These are phyloP conservation scores for Lipomyces spencermartinsiae DNA, from an alignment of 805 yeast species.

Conservation along the genomic window DNA sequence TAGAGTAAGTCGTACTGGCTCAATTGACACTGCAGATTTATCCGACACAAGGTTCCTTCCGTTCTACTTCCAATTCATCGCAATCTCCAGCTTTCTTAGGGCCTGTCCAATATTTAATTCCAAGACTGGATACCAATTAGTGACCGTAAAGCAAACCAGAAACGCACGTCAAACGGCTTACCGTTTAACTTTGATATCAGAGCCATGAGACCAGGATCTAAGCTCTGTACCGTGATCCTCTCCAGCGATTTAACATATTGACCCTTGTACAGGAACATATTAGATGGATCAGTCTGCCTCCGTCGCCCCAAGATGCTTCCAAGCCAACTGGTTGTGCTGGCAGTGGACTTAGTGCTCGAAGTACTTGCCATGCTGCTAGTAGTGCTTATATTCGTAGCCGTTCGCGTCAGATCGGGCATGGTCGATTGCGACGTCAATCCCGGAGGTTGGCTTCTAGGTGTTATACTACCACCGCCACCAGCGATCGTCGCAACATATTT, in stretches of 20 bases:
- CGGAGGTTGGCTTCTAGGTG: slow-evolving; percentile 7
- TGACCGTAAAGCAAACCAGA: background rate
- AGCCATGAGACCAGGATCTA: slow-evolving; percentile 37
- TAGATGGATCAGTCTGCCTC: slow-evolving; percentile 25
- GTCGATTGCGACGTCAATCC: background rate
- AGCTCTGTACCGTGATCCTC: slow-evolving; percentile 36
- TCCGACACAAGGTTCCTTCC: background rate
- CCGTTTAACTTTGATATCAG: slow-evolving; percentile 35
- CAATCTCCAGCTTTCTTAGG: slow-evolving; percentile 35
- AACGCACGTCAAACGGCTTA: background rate
- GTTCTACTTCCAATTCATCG: slow-evolving; percentile 35
- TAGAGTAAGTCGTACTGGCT: background rate
- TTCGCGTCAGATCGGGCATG: slow-evolving; percentile 25
- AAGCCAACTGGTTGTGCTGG: slow-evolving; percentile 33
- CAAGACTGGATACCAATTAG: slow-evolving; percentile 19
- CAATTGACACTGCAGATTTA: background rate
- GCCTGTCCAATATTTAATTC: slow-evolving; percentile 38
- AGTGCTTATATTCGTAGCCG: slow-evolving; percentile 23
- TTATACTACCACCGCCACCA: slow-evolving; percentile 6
- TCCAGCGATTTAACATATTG: slow-evolving; percentile 29
- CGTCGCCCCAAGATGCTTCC: slow-evolving; percentile 27
- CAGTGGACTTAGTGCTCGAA: slow-evolving; percentile 26
- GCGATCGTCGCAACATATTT: slow-evolving; percentile 12
- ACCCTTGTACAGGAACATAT: slow-evolving; percentile 26
- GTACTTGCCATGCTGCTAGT: slow-evolving; percentile 24